Conservation (phyloP, 352 stramenopile species). For the Globisporangium uncinulatum region DNA sequence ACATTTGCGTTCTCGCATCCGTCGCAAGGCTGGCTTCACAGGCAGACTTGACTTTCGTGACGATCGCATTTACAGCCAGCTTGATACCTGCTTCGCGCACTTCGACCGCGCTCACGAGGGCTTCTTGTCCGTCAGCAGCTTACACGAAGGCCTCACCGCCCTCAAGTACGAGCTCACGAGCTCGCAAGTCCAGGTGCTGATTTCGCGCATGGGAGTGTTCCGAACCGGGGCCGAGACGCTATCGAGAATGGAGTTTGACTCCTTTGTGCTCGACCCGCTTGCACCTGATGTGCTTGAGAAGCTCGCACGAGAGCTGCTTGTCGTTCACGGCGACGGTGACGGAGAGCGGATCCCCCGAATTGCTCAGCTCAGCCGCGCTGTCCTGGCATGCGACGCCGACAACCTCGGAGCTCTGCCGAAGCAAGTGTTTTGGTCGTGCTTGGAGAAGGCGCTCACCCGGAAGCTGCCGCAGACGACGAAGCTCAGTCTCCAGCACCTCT, state of each 20-base stretch:
- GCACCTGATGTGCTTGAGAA: conserved; percentile 23
- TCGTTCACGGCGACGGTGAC: conserved; percentile 7
- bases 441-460: conserved; percentile 28
- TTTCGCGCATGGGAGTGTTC: conserved; percentile 39
- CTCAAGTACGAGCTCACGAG: conserved; percentile 35
- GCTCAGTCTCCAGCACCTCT: conserved; percentile 51
- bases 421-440: conserved; percentile 20
- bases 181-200: conserved; percentile 30
- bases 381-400: conserved; percentile 29
- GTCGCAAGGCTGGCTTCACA: conserved; percentile 23
- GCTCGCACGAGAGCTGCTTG: conserved; percentile 30
- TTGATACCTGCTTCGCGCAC: conserved; percentile 57
- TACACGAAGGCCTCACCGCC: conserved; percentile 32
- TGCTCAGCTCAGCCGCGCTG: conserved; percentile 37
- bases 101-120: conserved; percentile 56
- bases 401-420: conserved; percentile 24
- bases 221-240: conserved; percentile 26
- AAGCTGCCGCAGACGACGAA: conserved; percentile 25
- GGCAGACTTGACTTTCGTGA: conserved; percentile 25
- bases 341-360: conserved; percentile 28
- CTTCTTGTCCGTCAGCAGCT: conserved; percentile 31
- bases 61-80: conserved; percentile 17
- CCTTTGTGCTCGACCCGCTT: conserved; percentile 63
- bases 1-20: conserved; percentile 37
- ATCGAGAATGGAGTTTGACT: conserved; percentile 76